Percentiles rank a stretch among this genome's conserved stretches.
phyloP scores from a whole-genome alignment of 1,284 basidiomycete species.

The Ganoderma lucidum region DNA sequence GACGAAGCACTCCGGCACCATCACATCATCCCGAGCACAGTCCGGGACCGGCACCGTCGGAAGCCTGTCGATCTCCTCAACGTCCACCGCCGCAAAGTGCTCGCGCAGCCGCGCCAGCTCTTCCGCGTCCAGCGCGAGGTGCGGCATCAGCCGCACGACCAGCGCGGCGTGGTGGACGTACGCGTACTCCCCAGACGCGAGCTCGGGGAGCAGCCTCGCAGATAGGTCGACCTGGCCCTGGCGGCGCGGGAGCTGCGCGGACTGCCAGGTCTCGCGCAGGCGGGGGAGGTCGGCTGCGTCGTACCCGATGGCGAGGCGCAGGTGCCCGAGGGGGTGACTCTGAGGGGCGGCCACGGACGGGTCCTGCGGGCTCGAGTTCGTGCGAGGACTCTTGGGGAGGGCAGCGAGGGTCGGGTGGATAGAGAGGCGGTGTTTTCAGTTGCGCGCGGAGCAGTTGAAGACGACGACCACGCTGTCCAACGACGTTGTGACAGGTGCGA shows the following conservation, averaged over 20 bases:
- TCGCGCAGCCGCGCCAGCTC: background rate
- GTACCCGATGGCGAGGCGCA: background rate
- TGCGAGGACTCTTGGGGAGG: background rate
- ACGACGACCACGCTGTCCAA: background rate
- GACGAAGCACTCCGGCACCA: background rate
- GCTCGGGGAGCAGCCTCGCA: background rate
- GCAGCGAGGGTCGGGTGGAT: background rate
- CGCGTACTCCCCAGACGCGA: background rate
- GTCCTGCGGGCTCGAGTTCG: background rate
- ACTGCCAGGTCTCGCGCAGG: background rate
- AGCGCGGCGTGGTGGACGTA: background rate
- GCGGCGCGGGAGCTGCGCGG: background rate
- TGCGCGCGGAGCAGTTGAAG: background rate
- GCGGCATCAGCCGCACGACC: background rate
- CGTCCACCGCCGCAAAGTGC: background rate
- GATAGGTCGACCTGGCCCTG: background rate
- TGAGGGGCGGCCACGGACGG: background rate
- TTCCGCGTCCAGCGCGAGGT: background rate
- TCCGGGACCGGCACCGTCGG: background rate
- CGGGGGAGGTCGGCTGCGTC: background rate
- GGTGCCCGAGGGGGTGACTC: background rate
- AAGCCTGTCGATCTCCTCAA: background rate
- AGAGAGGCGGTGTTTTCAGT: background rate
- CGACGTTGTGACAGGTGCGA: background rate
- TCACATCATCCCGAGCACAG: background rate